Evolutionary conservation across 108 stramenopile species (phyloP).

Genomic region (Nitzschia sp.): DNA sequence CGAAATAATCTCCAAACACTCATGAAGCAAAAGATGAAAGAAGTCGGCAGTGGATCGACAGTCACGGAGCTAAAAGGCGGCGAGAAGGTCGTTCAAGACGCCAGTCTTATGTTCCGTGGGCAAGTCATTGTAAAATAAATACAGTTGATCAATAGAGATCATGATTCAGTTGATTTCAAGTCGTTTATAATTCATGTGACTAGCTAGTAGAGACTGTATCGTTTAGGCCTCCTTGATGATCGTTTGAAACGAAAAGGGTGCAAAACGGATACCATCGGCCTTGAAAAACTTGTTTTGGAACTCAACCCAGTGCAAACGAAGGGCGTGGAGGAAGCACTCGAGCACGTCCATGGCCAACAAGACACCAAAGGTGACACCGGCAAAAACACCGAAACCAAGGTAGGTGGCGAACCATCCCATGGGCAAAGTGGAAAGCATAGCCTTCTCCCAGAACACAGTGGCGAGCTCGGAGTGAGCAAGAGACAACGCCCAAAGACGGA

Average conservation of each 20-base stretch:
- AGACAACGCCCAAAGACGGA: slow-evolving; percentile 98
- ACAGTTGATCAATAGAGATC: neutral
- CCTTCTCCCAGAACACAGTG: slow-evolving; percentile 98
- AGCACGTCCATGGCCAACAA: slow-evolving; percentile 98
- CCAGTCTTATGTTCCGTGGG: slow-evolving; percentile 88
- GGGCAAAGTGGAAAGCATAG: slow-evolving; percentile 92
- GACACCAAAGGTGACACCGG: slow-evolving; percentile 95
- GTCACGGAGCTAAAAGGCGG: slow-evolving; percentile 76
- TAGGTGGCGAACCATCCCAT: slow-evolving; percentile 90
- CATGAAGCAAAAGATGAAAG: slow-evolving; percentile 71
- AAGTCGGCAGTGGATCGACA: slow-evolving; percentile 64
- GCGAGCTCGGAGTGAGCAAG: slow-evolving; percentile 98
- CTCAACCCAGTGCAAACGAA: slow-evolving; percentile 99
- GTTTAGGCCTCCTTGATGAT: slow-evolving; percentile 77
- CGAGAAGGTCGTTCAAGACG: slow-evolving; percentile 75
- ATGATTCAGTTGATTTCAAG: too few relatives aligned
- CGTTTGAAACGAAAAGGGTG: slow-evolving; percentile 87
- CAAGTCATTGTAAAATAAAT: slow-evolving; percentile 25
- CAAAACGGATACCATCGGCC: slow-evolving; percentile 93
- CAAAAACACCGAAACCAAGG: slow-evolving; percentile 95
- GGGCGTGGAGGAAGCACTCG: slow-evolving; percentile 99
- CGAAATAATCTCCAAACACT: slow-evolving; percentile 42
- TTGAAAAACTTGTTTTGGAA: slow-evolving; percentile 99
- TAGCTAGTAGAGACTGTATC: too few relatives aligned
- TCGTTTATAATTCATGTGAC: too few relatives aligned